phyloP scores from a whole-genome alignment of 179 eudicot species.

The Silene noctiflora region DNA sequence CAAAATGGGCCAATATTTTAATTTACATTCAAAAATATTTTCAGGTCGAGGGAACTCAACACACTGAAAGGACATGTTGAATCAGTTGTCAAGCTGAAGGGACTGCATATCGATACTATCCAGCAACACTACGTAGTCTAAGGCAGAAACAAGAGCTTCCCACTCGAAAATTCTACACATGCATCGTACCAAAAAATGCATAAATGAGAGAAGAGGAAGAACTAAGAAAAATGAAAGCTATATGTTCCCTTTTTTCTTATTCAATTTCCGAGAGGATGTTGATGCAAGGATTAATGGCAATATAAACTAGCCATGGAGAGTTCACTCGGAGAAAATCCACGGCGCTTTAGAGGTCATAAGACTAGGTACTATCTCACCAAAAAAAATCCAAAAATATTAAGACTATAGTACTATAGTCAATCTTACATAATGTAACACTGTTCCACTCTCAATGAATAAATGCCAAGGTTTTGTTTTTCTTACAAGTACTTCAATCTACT shows the following conservation, averaged over 20 bases:
- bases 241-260: constrained; percentile 28
- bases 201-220: constrained; percentile 13
- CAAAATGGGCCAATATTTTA: too few species aligned
- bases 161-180: constrained; percentile 14
- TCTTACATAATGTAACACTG: constrained; percentile 27
- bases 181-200: constrained; percentile 13
- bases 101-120: constrained; percentile 32
- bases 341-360: constrained; percentile 12
- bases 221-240: constrained; percentile 27
- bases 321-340: constrained; percentile 20
- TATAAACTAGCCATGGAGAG: constrained; percentile 31
- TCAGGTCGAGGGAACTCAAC: constrained; percentile 35
- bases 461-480: constrained; percentile 19
- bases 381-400: constrained; percentile 13
- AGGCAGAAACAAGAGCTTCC: constrained; percentile 5
- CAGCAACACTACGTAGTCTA: constrained; percentile 37
- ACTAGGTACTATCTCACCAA: constrained; percentile 22
- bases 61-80: constrained; percentile 41
- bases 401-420: constrained; percentile 24
- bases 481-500: not conserved
- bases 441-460: constrained; percentile 31
- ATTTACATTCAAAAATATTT: too few species aligned
- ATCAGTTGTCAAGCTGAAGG: constrained; percentile 39
- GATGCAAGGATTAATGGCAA: constrained; percentile 31
- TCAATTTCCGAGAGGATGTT: constrained; percentile 10